A percentile compares a stretch with the other conserved stretches of the same genome.
phyloP scores from a whole-genome alignment of 2,329 filamentous ascomycete genomes.

The Calonectria montana region DNA sequence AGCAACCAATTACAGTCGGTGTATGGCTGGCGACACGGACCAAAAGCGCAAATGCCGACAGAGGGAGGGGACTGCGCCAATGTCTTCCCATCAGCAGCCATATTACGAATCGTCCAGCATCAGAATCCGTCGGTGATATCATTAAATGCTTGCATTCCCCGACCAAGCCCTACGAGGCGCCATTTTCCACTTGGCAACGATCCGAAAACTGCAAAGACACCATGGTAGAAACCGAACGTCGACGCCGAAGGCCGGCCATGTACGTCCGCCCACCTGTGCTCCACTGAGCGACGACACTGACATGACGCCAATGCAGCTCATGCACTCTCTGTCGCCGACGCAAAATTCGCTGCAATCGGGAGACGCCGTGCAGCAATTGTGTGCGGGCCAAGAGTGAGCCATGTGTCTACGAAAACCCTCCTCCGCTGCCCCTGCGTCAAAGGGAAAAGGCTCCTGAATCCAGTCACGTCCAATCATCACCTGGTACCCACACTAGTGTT shows the following conservation, averaged over 20 bases:
- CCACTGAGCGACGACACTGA: background rate
- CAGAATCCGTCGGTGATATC: constrained; percentile 6
- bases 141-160: background rate
- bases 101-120: background rate
- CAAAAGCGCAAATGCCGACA: constrained; percentile 18
- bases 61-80: background rate
- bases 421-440: background rate
- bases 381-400: constrained; percentile 48
- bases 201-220: background rate
- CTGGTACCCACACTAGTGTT: background rate
- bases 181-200: background rate
- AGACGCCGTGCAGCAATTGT: constrained; percentile 56
- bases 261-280: background rate
- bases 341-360: constrained; percentile 57
- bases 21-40: constrained; percentile 19
- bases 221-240: constrained; percentile 38
- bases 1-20: constrained; percentile 3
- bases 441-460: background rate
- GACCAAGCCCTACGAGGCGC: background rate
- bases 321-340: constrained; percentile 56
- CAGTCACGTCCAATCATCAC: accelerated
- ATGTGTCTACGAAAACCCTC: constrained; percentile 48
- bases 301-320: constrained; percentile 41
- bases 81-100: background rate
- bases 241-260: constrained; percentile 45